phyloP scores from a whole-genome alignment of 2,329 filamentous ascomycete genomes.

The Xylariaceae sp. region DNA sequence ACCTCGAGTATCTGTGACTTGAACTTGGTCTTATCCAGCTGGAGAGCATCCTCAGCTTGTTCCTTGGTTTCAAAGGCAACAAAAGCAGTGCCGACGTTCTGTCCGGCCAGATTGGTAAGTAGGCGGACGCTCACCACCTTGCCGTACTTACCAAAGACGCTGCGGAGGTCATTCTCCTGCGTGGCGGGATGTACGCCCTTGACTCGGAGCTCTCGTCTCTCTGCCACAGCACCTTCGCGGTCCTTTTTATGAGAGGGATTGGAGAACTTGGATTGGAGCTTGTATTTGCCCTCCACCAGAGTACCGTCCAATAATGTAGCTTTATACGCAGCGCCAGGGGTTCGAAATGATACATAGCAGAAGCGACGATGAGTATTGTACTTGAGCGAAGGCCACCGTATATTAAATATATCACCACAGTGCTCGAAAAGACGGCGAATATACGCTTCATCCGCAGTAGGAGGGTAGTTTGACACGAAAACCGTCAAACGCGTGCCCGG shows the following conservation, averaged over 20 bases:
- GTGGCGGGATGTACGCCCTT: slow-evolving; percentile 69
- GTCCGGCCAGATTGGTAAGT: slow-evolving; percentile 70
- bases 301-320: slow-evolving; percentile 78
- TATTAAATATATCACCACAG: slow-evolving; percentile 82
- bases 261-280: slow-evolving; percentile 81
- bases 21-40: slow-evolving; percentile 75
- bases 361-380: slow-evolving; percentile 89
- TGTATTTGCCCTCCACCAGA: slow-evolving; percentile 70
- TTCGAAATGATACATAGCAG: slow-evolving; percentile 92
- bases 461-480: slow-evolving; percentile 90
- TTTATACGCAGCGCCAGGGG: slow-evolving; percentile 68
- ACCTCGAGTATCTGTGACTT: slow-evolving; percentile 73
- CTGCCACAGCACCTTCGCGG: slow-evolving; percentile 80
- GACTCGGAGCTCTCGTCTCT: slow-evolving; percentile 86
- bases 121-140: slow-evolving; percentile 75
- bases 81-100: slow-evolving; percentile 80
- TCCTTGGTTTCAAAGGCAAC: slow-evolving; percentile 76
- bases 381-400: slow-evolving; percentile 91
- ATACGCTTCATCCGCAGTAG: slow-evolving; percentile 73
- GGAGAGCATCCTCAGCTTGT: slow-evolving; percentile 70
- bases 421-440: slow-evolving; percentile 72
- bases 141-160: slow-evolving; percentile 78
- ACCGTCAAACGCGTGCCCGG: slow-evolving; percentile 81
- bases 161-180: slow-evolving; percentile 71
- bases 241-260: slow-evolving; percentile 80